phyloP scores from a whole-genome alignment of 768 basidiomycete genomes.

The Boletus barrowsii region DNA sequence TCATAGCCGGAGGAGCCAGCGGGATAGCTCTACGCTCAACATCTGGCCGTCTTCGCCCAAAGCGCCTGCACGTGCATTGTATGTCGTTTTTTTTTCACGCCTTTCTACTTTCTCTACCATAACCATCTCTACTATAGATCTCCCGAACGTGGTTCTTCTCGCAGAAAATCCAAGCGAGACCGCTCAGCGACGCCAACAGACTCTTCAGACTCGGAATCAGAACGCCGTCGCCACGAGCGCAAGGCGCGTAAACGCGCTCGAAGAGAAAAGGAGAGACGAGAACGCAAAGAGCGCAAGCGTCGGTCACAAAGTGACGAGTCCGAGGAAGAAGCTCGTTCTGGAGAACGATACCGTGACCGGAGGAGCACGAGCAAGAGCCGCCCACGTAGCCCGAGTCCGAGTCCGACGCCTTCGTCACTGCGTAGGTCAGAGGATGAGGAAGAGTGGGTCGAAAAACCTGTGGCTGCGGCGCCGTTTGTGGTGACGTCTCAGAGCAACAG shows the following conservation, averaged over 20 bases:
- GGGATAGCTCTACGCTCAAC: conserved; percentile 52
- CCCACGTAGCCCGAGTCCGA: conserved; percentile 33
- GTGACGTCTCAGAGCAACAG: conserved; percentile 18
- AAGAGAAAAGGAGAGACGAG: conserved; percentile 46
- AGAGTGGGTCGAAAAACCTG: conserved; percentile 68
- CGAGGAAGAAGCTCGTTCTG: conserved; percentile 34
- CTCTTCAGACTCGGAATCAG: conserved; percentile 51
- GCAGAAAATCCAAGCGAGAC: conserved; percentile 58
- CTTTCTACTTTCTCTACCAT: background rate
- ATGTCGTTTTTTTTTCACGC: conserved; percentile 23
- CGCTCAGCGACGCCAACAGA: conserved; percentile 46
- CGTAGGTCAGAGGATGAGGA: conserved; percentile 44
- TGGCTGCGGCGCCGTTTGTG: conserved; percentile 28
- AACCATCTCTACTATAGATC: conserved; percentile 41
- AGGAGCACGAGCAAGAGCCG: conserved; percentile 33
- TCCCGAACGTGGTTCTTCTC: conserved; percentile 48
- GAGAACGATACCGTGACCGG: conserved; percentile 27
- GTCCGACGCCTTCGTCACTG: conserved; percentile 30
- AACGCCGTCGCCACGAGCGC: conserved; percentile 52
- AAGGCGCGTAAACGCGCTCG: conserved; percentile 59
- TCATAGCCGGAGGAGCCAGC: conserved; percentile 65
- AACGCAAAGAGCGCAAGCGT: conserved; percentile 36
- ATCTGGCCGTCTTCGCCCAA: conserved; percentile 88
- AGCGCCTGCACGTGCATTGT: conserved; percentile 57
- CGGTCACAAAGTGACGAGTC: conserved; percentile 35